These are phyloP conservation scores for Hypoxylon sp. DNA, from an alignment of 2,329 filamentous ascomycete genomes.

Conservation along the genomic window DNA sequence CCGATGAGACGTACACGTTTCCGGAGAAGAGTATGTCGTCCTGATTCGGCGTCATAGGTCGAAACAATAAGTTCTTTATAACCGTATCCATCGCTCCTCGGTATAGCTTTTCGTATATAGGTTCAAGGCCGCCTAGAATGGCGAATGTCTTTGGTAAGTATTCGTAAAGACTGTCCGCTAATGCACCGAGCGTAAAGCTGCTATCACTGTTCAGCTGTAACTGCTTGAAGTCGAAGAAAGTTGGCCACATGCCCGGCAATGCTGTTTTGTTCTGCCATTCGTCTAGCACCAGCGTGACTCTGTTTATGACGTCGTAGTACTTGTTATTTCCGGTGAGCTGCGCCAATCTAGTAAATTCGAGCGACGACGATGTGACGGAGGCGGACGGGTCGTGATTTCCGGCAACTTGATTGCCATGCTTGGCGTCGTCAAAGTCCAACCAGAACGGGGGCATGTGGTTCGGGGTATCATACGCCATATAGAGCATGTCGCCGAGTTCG, in stretches of 20 bases:
- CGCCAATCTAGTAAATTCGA: slow-evolving; percentile 79
- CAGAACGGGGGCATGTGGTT: slow-evolving; percentile 67
- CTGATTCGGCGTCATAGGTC: slow-evolving; percentile 74
- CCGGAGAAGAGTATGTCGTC: slow-evolving; percentile 76
- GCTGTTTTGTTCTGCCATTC: slow-evolving; percentile 76
- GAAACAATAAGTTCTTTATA: slow-evolving; percentile 75
- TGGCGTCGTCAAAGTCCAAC: slow-evolving; percentile 66
- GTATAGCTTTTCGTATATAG: slow-evolving; percentile 76
- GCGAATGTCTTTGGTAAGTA: slow-evolving; percentile 74
- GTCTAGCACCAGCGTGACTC: slow-evolving; percentile 79
- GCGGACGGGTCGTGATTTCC: slow-evolving; percentile 58
- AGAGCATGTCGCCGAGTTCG: slow-evolving; percentile 64
- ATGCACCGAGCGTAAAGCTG: slow-evolving; percentile 67
- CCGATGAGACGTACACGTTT: slow-evolving; percentile 50
- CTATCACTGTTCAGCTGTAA: slow-evolving; percentile 58
- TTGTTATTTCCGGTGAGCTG: slow-evolving; percentile 78
- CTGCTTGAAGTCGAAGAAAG: slow-evolving; percentile 71
- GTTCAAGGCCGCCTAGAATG: slow-evolving; percentile 73
- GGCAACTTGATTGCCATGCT: slow-evolving; percentile 54
- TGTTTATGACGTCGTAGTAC: slow-evolving; percentile 82
- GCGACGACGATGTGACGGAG: slow-evolving; percentile 70
- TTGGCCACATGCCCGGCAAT: slow-evolving; percentile 84
- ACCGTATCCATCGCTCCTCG: slow-evolving; percentile 71
- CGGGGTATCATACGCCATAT: slow-evolving; percentile 64
- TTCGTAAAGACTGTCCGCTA: slow-evolving; percentile 71